Evolutionary conservation across 805 yeast genomes (phyloP), one percentile per base, ranked within the genome.

Genomic region (Suhomyces sp.): DNA sequence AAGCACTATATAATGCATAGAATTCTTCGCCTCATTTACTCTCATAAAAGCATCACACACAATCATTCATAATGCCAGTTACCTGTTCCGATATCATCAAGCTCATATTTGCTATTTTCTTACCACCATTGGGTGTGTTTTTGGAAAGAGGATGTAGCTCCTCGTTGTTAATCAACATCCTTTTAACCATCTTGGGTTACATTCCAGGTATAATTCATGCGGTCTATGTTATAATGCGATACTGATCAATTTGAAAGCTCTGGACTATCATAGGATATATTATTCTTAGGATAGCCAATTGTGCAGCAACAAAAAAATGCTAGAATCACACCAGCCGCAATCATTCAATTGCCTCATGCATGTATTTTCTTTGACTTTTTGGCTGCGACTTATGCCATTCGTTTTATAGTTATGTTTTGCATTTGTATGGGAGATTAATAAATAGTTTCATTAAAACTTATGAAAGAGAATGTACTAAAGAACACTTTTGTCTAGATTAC

Each of bases 131-230:
- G 58, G 87, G 86, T 52, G 88, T 83, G 4, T 82, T 81, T 72
- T 66, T 81, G 51, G 86, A 82, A 68, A 70, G 77, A 57, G 88
- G 88, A 38, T 82, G 85, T 66, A 69, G 76, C 33, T 63, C 73
- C 13, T 68, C 64, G 54, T 61, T 68, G 8, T 66, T 69, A 54
- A 73, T 88, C 63, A 87, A 87, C 71, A 70, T 87, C 47, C 61
- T 88, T 44, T 78, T 89, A 63, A 85, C 92, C 22, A 67, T 84
- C 57, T 76, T 89, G 54, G 94, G 92, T 41, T 88, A 84, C 70
- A 71, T 88, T 57, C 96, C 96, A 2, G 96, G 89, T 54, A 78
- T 85, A 49, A 64, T 86, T 13, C 90, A 86, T 61, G 85, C 90
- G 5, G 70, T 85, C 48, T 85, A 81, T 62, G 73, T 85, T 46